Evolutionary conservation across 371 early-diverging fungal species (phyloP).

Genomic region (Entomophthora muscae): DNA sequence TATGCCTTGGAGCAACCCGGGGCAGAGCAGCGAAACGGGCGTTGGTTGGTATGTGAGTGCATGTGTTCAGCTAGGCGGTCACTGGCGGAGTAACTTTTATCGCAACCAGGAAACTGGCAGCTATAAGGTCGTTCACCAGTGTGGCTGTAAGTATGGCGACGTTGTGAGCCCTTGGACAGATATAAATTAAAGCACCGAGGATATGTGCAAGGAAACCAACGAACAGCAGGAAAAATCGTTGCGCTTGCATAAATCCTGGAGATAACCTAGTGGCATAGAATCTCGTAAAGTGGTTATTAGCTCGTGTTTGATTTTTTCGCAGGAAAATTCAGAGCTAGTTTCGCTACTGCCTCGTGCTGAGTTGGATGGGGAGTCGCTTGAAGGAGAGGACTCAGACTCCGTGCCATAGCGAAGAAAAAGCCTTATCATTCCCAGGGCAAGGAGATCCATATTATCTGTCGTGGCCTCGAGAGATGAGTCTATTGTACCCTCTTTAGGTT

Average conservation of each 20-base stretch:
- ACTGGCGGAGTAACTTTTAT: slow-evolving; percentile 40
- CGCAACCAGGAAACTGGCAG: slow-evolving; percentile 52
- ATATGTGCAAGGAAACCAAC: slow-evolving; percentile 3
- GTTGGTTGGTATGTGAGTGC: slow-evolving; percentile 28
- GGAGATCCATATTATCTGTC: not conserved
- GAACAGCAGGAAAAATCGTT: not conserved
- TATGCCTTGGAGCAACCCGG: slow-evolving; percentile 18
- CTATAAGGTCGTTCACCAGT: slow-evolving; percentile 57
- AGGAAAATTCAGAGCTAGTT: not conserved
- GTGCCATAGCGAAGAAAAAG: not conserved
- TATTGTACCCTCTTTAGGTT: not conserved
- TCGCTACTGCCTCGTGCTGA: not conserved
- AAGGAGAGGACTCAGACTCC: not conserved
- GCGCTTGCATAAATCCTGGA: not conserved
- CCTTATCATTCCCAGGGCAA: not conserved
- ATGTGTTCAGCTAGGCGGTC: slow-evolving; percentile 8
- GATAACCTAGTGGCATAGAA: not conserved
- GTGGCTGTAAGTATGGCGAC: slow-evolving; percentile 33
- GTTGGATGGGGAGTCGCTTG: not conserved
- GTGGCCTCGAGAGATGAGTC: not conserved
- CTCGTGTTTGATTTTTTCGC: slow-evolving; percentile 2
- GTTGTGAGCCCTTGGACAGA: slow-evolving; percentile 17
- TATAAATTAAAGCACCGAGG: slow-evolving; percentile 4
- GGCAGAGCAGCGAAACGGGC: slow-evolving; percentile 32
- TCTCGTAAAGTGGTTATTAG: not conserved